These are phyloP conservation scores for Candolleomyces aberdarensis DNA, from an alignment of 768 basidiomycete genomes.

Conservation along the genomic window DNA sequence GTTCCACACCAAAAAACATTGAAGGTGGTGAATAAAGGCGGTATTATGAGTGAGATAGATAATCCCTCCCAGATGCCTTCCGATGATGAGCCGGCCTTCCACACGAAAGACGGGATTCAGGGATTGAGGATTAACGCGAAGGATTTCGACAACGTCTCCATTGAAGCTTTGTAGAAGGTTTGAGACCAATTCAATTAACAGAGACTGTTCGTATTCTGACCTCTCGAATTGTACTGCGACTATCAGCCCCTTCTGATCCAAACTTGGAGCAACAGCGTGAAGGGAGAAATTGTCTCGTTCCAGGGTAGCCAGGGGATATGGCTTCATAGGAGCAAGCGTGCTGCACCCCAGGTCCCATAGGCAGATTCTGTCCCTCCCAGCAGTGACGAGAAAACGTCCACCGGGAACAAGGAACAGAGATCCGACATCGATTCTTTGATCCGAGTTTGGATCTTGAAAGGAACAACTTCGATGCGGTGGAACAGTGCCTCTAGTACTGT, in stretches of 20 bases:
- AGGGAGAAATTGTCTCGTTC: background rate
- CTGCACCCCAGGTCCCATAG: constrained; percentile 8
- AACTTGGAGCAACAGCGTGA: background rate
- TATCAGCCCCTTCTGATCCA: background rate
- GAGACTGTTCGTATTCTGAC: background rate
- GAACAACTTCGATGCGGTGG: background rate
- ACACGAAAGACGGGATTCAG: no score
- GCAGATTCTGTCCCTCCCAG: background rate
- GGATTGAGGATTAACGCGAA: no score
- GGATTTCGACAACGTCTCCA: background rate
- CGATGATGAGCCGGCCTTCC: background rate
- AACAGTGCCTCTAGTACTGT: background rate
- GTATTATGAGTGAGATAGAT: background rate
- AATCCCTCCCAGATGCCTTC: background rate
- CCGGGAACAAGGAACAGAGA: constrained; percentile 7
- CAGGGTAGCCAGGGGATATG: background rate
- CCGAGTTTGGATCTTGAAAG: background rate
- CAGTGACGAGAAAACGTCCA: constrained; percentile 9
- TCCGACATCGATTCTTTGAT: background rate
- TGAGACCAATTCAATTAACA: background rate
- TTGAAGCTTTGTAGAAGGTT: background rate
- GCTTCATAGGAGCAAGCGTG: background rate
- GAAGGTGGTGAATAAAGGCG: background rate
- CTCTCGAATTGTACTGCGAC: background rate
- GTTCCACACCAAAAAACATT: background rate